These are phyloP conservation scores for Kwoniella heveanensis DNA, from an alignment of 768 basidiomycete species.

Conservation along the genomic window DNA sequence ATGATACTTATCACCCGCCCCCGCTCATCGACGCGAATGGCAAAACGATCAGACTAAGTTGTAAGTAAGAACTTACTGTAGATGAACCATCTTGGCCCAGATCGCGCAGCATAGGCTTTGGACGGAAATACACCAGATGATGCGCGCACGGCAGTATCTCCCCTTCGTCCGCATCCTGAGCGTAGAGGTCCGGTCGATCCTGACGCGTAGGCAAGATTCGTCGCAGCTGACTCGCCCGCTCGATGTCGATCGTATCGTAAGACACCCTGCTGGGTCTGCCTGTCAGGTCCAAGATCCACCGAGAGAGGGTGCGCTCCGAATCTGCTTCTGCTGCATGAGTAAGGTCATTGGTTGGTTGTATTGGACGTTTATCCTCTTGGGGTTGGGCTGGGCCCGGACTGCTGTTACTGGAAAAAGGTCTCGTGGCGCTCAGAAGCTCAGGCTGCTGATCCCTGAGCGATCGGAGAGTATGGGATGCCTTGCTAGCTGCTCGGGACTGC, in stretches of 20 bases:
- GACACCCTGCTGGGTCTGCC: conserved; percentile 3
- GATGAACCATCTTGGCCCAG: conserved; percentile 47
- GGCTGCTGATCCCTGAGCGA: too few species aligned
- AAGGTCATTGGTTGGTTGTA: too few species aligned
- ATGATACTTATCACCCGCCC: too few species aligned
- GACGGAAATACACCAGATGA: conserved; percentile 42
- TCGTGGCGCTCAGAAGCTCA: too few species aligned
- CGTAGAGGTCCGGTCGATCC: neutral
- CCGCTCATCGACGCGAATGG: too few species aligned
- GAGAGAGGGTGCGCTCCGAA: conserved; percentile 4
- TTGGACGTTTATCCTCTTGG: too few species aligned
- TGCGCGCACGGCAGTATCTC: conserved; percentile 30
- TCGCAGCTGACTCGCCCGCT: conserved; percentile 30
- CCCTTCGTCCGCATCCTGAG: conserved; percentile 11
- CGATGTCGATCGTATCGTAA: conserved; percentile 31
- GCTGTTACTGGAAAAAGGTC: too few species aligned
- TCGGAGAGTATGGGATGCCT: too few species aligned
- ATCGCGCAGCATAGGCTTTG: conserved; percentile 31
- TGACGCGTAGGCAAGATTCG: conserved; percentile 37
- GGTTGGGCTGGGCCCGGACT: too few species aligned
- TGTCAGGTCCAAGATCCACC: conserved; percentile 31
- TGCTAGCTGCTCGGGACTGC: too few species aligned
- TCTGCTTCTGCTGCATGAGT: neutral
- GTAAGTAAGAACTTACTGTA: conserved; percentile 32
- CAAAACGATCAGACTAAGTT: too few species aligned